Conservation (phyloP, 306 rosid species). For the Cucurbita pepo region DNA sequence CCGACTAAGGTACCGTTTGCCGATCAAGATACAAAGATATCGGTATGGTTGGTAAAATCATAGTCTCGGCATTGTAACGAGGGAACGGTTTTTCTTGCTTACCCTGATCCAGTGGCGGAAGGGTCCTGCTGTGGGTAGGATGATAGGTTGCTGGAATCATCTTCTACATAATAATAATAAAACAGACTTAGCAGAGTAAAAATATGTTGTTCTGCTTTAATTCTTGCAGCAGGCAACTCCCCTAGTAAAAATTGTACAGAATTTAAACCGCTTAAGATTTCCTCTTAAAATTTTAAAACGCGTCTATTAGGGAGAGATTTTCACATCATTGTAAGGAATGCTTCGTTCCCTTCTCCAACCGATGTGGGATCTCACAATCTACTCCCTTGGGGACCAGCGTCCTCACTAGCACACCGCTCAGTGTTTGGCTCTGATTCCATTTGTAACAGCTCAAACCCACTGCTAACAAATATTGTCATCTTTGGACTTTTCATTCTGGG, state of each 20-base stretch:
- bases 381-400: too few species aligned
- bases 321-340: too few species aligned
- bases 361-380: too few species aligned
- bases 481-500: too few species aligned
- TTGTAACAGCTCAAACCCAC: too few species aligned
- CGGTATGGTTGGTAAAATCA: background rate
- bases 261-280: background rate
- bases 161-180: constrained; percentile 35
- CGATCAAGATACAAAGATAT: background rate
- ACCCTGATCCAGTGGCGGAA: constrained; percentile 95
- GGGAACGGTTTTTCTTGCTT: constrained; percentile 2
- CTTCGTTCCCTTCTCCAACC: too few species aligned
- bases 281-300: too few species aligned
- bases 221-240: background rate
- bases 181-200: constrained; percentile 2
- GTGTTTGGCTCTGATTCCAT: too few species aligned
- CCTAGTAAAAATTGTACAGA: background rate
- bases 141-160: constrained; percentile 63
- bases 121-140: constrained; percentile 61
- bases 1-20: background rate
- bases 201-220: background rate
- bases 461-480: too few species aligned
- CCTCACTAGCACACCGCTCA: too few species aligned
- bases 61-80: background rate
- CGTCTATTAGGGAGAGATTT: too few species aligned